phyloP scores from a whole-genome alignment of 192 early-diverging fungal species.

The Spizellomyces sp. region DNA sequence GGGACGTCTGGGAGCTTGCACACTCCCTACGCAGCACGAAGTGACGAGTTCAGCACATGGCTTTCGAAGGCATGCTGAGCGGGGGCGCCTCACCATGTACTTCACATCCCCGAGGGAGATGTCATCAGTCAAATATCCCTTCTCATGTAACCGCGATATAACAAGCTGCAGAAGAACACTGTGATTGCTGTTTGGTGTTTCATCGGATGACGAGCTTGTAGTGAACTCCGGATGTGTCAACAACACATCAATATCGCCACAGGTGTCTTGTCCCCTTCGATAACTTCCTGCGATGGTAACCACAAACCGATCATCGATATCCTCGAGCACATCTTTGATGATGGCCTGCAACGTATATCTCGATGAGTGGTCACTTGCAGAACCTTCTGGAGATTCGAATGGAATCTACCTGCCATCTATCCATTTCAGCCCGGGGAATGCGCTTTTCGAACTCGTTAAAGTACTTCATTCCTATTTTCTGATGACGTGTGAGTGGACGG shows the following conservation, averaged over 20 bases:
- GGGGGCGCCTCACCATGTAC: not conserved
- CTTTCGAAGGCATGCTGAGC: no score
- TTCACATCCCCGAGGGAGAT: not conserved
- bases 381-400: no score
- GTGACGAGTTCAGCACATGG: no score
- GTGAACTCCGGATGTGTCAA: constrained; percentile 7
- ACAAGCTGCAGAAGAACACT: not conserved
- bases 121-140: not conserved
- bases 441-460: constrained; percentile 46
- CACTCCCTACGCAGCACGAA: not conserved
- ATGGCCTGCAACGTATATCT: no score
- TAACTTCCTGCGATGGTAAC: constrained; percentile 44
- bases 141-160: not conserved
- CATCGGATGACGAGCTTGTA: not conserved
- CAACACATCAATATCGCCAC: constrained; percentile 51
- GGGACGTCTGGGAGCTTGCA: not conserved
- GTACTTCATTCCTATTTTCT: constrained; percentile 44
- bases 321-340: no score
- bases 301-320: no score
- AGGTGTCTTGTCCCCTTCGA: constrained; percentile 38
- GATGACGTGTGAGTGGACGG: constrained; percentile 38
- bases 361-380: no score
- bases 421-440: constrained; percentile 47
- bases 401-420: not conserved
- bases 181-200: not conserved